Conservation (phyloP, 2,329 filamentous ascomycete species). For the Hypoxylon sp. region DNA sequence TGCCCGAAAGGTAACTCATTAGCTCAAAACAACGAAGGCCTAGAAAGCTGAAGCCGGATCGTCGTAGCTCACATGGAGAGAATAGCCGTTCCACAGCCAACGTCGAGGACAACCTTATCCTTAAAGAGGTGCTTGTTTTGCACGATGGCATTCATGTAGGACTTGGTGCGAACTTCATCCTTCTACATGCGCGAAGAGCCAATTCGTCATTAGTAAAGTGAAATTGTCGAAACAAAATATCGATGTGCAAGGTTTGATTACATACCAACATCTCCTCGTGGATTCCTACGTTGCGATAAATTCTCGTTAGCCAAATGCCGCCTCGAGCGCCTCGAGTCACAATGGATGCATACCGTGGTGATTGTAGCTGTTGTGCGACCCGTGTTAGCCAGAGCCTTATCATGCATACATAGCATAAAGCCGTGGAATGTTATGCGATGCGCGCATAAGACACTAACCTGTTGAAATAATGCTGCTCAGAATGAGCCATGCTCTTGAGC, state of each 20-base stretch:
- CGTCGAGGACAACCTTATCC: constrained; percentile 87
- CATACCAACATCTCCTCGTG: constrained; percentile 98
- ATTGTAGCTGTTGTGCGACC: constrained; percentile 78
- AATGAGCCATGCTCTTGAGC: constrained; percentile 84
- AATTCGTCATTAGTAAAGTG: constrained; percentile 44
- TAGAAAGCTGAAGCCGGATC: constrained; percentile 7
- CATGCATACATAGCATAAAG: constrained; percentile 48
- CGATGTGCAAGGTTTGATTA: constrained; percentile 49
- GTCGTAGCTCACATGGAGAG: constrained; percentile 86
- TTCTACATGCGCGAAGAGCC: constrained; percentile 72
- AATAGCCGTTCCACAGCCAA: constrained; percentile 96
- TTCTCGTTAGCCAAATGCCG: constrained; percentile 41
- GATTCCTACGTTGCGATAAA: constrained; percentile 71
- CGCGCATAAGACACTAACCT: constrained; percentile 68
- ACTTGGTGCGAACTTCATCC: constrained; percentile 96
- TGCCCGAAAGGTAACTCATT: constrained; percentile 54
- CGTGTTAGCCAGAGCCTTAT: constrained; percentile 34
- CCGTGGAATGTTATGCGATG: constrained; percentile 4
- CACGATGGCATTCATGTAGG: constrained; percentile 97
- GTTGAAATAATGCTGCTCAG: constrained; percentile 99
- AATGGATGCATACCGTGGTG: constrained; percentile 81
- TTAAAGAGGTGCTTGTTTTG: constrained; percentile 97
- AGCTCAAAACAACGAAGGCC: constrained; percentile 13
- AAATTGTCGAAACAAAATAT: constrained; percentile 25
- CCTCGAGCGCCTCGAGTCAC: constrained; percentile 11